Conservation (phyloP, 805 yeast genomes). For the Metschnikowia gelsemii region DNA sequence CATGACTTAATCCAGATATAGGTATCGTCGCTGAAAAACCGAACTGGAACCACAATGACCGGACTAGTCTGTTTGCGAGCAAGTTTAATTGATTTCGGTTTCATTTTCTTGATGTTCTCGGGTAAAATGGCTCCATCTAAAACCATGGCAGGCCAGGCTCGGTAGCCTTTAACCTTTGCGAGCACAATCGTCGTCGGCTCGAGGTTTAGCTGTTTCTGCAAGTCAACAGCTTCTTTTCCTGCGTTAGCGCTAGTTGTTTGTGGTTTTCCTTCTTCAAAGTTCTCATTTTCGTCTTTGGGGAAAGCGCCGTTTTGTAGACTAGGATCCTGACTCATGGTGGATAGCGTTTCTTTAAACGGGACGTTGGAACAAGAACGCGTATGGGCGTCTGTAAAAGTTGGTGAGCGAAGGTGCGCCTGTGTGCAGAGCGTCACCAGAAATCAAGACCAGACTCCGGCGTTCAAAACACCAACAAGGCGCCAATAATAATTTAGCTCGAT, state of each 20-base stretch:
- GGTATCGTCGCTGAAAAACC: slow-evolving; percentile 71
- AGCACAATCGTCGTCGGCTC: slow-evolving; percentile 38
- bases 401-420: slow-evolving; percentile 1
- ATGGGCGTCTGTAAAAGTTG: not conserved
- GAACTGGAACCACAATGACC: slow-evolving; percentile 45
- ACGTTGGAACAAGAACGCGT: not conserved
- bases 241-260: not conserved
- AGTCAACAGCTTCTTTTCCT: slow-evolving; percentile 3
- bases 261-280: not conserved
- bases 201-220: slow-evolving; percentile 17
- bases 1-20: slow-evolving; percentile 61
- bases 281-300: not conserved
- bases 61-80: slow-evolving; percentile 21
- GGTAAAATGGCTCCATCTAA: slow-evolving; percentile 63
- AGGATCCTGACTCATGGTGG: not conserved
- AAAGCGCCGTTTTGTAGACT: not conserved
- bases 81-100: slow-evolving; percentile 45
- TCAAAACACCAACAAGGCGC: too few relatives aligned
- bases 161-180: slow-evolving; percentile 82
- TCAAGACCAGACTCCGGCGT: too few relatives aligned
- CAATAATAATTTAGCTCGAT: too few relatives aligned
- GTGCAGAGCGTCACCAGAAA: not conserved
- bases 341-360: not conserved
- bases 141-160: slow-evolving; percentile 90
- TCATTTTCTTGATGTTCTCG: slow-evolving; percentile 46